Evolutionary conservation across 2,329 filamentous ascomycete genomes (phyloP), one percentile per base, ranked within the genome.

Genomic region (Fusarium dimerum): DNA sequence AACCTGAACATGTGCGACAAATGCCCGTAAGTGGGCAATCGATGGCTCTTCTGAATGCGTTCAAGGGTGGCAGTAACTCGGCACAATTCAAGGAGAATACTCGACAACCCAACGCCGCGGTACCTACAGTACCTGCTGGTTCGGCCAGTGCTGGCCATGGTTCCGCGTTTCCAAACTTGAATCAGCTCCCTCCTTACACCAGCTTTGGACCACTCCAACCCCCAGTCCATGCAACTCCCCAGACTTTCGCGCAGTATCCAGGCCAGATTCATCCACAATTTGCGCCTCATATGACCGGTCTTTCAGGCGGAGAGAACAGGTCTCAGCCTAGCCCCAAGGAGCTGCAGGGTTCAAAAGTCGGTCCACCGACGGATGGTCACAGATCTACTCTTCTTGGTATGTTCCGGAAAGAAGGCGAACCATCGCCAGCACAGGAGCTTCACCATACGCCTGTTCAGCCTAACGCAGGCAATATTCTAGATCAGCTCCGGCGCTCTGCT

Each of bases 311-410:
- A 12, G 45, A 58, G 29, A 51, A 52, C 5, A 56, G 62, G 40
- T 45, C 57, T 16, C 61, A 56, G n/a, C 52, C 63, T 34, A 66
- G 60, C 30, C 61, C 68, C 0, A 67, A 63, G 40, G 66, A 67
- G 48, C 47, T 67, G n/a, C 58, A 58, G 38, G 68, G 64, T 16
- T 63, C 65, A 7, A 62, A 57, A 42, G 60, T 68, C 18, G 56
- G 55, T 20, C 52, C 57, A 1, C 54, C 56, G 5, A 54, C 51
- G 6, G 64, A 66, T 29, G 59, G 67, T 43, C 80, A 83, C 56
- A 76, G 78, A 18, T 76, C 73, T 16, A 71, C 77, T 8, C 68
- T 84, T 17, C 69, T 84, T 13, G 77, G 73, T 18, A 81, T 84
- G 71, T 83, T 85, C 67, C 82, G 80, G 54, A 76, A 76, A 56